These are phyloP conservation scores for Oryza meyeriana DNA, from an alignment of 176 grass and related monocot species.

Conservation along the genomic window DNA sequence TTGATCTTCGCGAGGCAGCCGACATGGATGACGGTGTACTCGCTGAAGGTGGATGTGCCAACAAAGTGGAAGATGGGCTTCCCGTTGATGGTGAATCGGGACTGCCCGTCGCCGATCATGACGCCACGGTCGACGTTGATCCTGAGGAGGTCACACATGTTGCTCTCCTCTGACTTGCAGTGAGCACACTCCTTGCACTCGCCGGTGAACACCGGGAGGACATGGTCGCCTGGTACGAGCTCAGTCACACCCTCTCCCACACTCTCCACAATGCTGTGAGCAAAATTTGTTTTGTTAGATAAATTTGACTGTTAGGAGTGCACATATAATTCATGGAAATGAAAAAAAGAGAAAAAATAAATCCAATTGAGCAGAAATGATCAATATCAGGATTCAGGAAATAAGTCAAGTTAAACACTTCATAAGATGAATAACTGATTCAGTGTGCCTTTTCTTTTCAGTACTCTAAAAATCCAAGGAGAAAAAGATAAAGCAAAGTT, in stretches of 20 bases:
- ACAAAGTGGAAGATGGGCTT: conserved; percentile 85
- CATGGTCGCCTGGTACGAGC: conserved; percentile 70
- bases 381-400: not conserved
- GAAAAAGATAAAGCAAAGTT: not conserved
- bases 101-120: conserved; percentile 61
- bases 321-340: not conserved
- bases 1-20: conserved; percentile 80
- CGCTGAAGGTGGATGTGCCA: conserved; percentile 78
- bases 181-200: conserved; percentile 90
- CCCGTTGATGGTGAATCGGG: conserved; percentile 61
- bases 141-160: conserved; percentile 85
- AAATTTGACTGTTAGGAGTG: not conserved
- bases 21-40: conserved; percentile 86
- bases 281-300: not conserved
- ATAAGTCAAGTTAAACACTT: not conserved
- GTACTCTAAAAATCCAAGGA: too few relatives aligned
- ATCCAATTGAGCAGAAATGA: not conserved
- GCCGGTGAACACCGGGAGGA: conserved; percentile 83
- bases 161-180: conserved; percentile 85
- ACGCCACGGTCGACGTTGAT: conserved; percentile 74
- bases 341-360: not conserved
- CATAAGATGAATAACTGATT: not conserved
- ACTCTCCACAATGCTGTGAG: conserved; percentile 72
- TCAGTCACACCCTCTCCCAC: conserved; percentile 70
- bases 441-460: not conserved